Evolutionary conservation across 495 filamentous ascomycete genomes (phyloP).

Genomic region (Tricharina praecox): DNA sequence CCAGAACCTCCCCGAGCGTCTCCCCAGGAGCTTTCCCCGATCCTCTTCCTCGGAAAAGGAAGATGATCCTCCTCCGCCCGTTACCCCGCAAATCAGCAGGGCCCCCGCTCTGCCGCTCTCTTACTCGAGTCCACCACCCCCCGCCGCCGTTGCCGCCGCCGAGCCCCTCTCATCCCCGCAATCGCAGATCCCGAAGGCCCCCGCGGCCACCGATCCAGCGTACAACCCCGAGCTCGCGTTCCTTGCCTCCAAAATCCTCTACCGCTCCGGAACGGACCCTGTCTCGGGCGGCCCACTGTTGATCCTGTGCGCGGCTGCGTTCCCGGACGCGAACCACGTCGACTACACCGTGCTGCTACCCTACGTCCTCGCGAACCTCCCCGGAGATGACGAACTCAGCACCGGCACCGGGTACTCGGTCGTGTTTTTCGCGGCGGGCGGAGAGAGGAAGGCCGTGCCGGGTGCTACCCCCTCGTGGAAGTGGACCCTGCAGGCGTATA

Average conservation of each 20-base stretch:
- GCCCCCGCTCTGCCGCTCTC: not conserved
- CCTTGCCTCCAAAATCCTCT: slow-evolving; percentile 34
- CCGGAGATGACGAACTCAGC: slow-evolving; percentile 37
- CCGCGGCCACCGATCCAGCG: slow-evolving; percentile 19
- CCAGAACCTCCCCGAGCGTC: slow-evolving; percentile 1
- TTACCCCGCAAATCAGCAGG: not conserved
- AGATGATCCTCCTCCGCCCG: not conserved
- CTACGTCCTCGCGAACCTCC: slow-evolving; percentile 38
- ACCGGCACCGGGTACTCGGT: slow-evolving; percentile 36
- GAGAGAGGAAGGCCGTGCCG: slow-evolving; percentile 17
- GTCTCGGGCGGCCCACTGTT: slow-evolving; percentile 33
- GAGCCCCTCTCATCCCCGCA: too few relatives aligned
- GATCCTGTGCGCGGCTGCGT: slow-evolving; percentile 39
- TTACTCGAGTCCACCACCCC: not conserved
- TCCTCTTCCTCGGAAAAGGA: not conserved
- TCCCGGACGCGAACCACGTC: slow-evolving; percentile 34
- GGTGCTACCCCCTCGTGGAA: slow-evolving; percentile 34
- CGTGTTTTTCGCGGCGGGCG: slow-evolving; percentile 39
- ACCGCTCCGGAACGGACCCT: slow-evolving; percentile 35
- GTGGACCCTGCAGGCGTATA: slow-evolving; percentile 43
- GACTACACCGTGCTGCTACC: slow-evolving; percentile 41
- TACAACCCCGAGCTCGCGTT: slow-evolving; percentile 30
- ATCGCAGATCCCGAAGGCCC: too few relatives aligned
- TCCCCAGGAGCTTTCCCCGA: not conserved
- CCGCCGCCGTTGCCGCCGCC: slow-evolving; percentile 1